phyloP scores from a whole-genome alignment of 164 flowering plant species.

The Hamamelis virginiana region DNA sequence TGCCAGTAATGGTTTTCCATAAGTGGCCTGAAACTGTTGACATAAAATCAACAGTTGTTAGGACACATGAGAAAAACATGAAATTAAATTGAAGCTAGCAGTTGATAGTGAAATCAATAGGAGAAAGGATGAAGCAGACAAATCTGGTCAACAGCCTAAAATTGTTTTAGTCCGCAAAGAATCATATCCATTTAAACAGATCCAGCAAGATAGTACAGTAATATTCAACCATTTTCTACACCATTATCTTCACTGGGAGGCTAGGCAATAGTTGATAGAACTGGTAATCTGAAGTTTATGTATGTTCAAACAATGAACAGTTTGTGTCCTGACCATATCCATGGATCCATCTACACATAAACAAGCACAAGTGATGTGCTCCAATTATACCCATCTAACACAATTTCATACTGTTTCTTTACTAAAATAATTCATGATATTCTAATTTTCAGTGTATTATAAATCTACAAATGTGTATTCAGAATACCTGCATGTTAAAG shows the following conservation, averaged over 20 bases:
- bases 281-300: no score
- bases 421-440: no score
- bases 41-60: conserved; percentile 7
- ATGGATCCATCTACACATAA: no score
- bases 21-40: conserved; percentile 86
- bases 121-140: not conserved
- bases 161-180: not conserved
- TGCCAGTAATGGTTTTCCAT: conserved; percentile 89
- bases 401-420: no score
- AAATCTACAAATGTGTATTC: no score
- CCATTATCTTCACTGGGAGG: not conserved
- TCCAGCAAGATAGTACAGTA: not conserved
- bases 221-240: not conserved
- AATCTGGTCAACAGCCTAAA: not conserved
- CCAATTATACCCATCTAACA: no score
- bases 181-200: not conserved
- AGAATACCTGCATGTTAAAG: no score
- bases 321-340: no score
- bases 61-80: not conserved
- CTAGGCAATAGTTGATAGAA: not conserved
- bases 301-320: no score
- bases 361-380: no score
- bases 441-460: no score
- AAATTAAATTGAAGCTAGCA: not conserved
- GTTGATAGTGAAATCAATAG: not conserved